Evolutionary conservation across 371 early-diverging fungal species (phyloP).

Genomic region (Scutellospora calospora): DNA sequence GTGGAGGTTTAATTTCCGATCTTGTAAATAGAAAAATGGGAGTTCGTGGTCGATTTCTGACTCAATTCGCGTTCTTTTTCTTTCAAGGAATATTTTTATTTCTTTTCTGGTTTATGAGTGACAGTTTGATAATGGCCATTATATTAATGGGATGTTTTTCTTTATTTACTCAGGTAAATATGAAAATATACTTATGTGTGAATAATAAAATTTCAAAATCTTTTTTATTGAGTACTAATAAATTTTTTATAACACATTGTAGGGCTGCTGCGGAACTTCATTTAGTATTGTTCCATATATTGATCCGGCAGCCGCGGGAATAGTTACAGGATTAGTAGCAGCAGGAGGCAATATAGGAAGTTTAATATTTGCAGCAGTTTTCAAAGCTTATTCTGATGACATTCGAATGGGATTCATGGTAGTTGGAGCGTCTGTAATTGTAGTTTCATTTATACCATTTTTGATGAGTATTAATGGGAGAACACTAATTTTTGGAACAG

Average conservation of each 20-base stretch:
- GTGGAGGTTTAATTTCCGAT: conserved; percentile 66
- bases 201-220: too few relatives aligned
- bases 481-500: neutral
- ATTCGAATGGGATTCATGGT: conserved; percentile 45
- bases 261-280: conserved; percentile 52
- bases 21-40: conserved; percentile 46
- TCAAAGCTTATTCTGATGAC: conserved; percentile 49
- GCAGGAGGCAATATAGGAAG: conserved; percentile 63
- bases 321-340: conserved; percentile 57
- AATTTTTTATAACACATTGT: conserved; percentile 32
- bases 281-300: conserved; percentile 57
- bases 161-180: conserved; percentile 57
- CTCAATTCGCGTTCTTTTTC: conserved; percentile 54
- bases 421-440: conserved; percentile 43
- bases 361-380: conserved; percentile 57
- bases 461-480: conserved; percentile 44
- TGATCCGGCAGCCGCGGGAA: conserved; percentile 52
- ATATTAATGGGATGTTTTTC: conserved; percentile 54
- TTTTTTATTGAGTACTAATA: too few relatives aligned
- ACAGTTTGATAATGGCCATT: conserved; percentile 48
- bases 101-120: conserved; percentile 49
- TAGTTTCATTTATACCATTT: conserved; percentile 46
- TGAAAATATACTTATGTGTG: too few relatives aligned
- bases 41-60: conserved; percentile 54
- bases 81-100: conserved; percentile 56